Percentiles rank a stretch among this genome's conserved stretches.
Evolutionary conservation across 2,329 filamentous ascomycete species (phyloP).

Genomic region (Aspergillus terreus): DNA sequence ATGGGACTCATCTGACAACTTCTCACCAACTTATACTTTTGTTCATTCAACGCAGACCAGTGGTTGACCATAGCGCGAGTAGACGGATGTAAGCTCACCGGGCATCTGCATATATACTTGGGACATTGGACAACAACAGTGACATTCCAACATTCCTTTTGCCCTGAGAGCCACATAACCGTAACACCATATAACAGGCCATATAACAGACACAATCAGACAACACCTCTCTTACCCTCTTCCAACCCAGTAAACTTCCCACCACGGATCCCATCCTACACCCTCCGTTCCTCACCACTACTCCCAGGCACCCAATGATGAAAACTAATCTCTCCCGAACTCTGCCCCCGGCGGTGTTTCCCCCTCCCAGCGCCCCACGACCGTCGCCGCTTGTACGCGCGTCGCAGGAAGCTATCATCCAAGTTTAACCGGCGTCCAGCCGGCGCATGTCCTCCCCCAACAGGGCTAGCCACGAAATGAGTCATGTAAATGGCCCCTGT

Average conservation of each 20-base stretch:
- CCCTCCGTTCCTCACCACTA: neutral
- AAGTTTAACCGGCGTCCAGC: neutral
- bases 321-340: neutral
- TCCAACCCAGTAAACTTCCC: neutral
- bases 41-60: no score
- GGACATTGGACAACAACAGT: no score
- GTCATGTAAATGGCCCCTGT: neutral
- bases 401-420: constrained; percentile 11
- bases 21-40: no score
- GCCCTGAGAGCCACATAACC: no score
- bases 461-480: neutral
- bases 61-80: no score
- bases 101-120: neutral
- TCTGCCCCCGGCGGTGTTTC: neutral
- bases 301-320: neutral
- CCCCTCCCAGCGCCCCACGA: neutral
- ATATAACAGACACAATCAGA: no score
- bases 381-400: constrained; percentile 10
- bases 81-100: no score
- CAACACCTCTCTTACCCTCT: neutral
- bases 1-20: no score
- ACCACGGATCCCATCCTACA: neutral
- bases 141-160: no score
- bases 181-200: no score
- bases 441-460: neutral